Evolutionary conservation across 192 early-diverging fungal genomes (phyloP).

Genomic region (Entomortierella beljakovae): DNA sequence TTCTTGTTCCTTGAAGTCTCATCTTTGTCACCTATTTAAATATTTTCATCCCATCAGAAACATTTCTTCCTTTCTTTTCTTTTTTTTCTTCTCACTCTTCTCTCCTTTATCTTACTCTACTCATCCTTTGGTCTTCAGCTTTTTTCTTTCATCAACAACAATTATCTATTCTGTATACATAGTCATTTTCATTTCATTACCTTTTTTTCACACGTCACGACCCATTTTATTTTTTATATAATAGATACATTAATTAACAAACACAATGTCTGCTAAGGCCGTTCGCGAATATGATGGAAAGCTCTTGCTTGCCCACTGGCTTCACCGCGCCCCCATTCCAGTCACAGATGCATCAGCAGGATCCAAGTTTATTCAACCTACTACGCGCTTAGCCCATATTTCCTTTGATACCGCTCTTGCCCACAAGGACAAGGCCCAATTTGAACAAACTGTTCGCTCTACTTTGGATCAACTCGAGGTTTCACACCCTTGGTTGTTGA

Average conservation of each 20-base stretch:
- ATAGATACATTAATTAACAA: not conserved
- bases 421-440: slow-evolving; percentile 53
- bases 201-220: not conserved
- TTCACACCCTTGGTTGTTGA: slow-evolving; percentile 87
- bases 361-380: slow-evolving; percentile 77
- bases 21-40: slow-evolving; percentile 11
- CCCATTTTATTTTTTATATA: not conserved
- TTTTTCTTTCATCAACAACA: not conserved
- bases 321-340: slow-evolving; percentile 64
- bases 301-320: slow-evolving; percentile 91
- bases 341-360: slow-evolving; percentile 63
- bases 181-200: not conserved
- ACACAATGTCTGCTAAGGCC: slow-evolving; percentile 86
- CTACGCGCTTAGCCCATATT: slow-evolving; percentile 83
- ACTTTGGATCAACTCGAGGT: slow-evolving; percentile 73
- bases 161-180: not conserved
- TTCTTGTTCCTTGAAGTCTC: slow-evolving; percentile 18
- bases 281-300: slow-evolving; percentile 99
- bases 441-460: slow-evolving; percentile 72
- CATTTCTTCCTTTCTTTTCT: not conserved
- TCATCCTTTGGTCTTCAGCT: slow-evolving; percentile 1
- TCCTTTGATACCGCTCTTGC: slow-evolving; percentile 75
- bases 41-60: not conserved
- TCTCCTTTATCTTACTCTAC: not conserved
- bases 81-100: not conserved